Evolutionary conservation across 768 basidiomycete species (phyloP).

Genomic region (Naganishia vaughanmartiniae): DNA sequence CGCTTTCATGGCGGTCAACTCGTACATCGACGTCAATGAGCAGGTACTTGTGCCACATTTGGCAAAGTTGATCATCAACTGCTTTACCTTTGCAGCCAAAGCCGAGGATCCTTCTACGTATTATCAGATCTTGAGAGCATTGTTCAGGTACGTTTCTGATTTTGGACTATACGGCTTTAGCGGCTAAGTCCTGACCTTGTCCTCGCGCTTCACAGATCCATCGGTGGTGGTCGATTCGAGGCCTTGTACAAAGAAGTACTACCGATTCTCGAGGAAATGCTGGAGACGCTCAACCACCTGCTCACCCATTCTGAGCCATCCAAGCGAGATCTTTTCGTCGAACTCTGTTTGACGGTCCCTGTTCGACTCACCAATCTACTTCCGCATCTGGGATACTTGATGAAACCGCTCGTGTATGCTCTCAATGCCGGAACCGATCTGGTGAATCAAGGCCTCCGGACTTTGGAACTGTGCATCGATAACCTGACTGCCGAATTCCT

Average conservation of each 20-base stretch:
- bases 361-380: constrained; percentile 90
- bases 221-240: constrained; percentile 87
- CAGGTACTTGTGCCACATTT: constrained; percentile 89
- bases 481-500: constrained; percentile 97
- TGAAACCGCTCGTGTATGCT: constrained; percentile 92
- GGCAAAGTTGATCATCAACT: constrained; percentile 89
- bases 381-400: constrained; percentile 88
- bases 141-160: constrained; percentile 81
- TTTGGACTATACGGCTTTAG: neutral
- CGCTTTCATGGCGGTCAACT: constrained; percentile 81
- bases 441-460: constrained; percentile 90
- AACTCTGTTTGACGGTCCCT: constrained; percentile 94
- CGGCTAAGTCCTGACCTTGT: neutral
- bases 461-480: constrained; percentile 97
- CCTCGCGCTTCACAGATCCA: constrained; percentile 36
- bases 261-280: constrained; percentile 92
- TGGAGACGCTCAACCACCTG: constrained; percentile 89
- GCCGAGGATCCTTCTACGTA: constrained; percentile 87
- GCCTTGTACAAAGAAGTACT: constrained; percentile 92
- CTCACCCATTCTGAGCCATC: constrained; percentile 66
- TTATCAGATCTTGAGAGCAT: constrained; percentile 81
- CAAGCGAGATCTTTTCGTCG: constrained; percentile 88
- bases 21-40: constrained; percentile 74
- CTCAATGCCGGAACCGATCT: constrained; percentile 82
- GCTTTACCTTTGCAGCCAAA: constrained; percentile 88